Evolutionary conservation across 345 rosid species (phyloP), one percentile per base, ranked within the genome.

Genomic region (Camelina neglecta): DNA sequence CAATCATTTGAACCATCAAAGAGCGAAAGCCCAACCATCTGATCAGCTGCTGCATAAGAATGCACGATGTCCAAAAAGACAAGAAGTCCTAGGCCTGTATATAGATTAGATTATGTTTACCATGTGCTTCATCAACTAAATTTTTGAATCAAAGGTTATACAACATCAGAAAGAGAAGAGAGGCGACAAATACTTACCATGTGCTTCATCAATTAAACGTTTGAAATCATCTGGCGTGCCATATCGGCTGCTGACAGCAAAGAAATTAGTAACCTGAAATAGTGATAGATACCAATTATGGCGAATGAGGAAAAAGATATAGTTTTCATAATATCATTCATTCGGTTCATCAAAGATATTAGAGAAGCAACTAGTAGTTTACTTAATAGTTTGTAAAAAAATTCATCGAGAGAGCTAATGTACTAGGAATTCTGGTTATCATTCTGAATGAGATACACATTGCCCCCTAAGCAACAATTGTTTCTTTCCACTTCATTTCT

Each of bases 201-300:
- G 98, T 50, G 98, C 98, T 83, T 89, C 97, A 75, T 94, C 98
- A 71, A 92, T 87, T 85, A 94, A 87, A 67, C 75, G 84, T 81
- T 94, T 94, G 86, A 94, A 92, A 79, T 94, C 97, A 81, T 94
- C 97, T 47, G 98, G 98, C 20, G 89, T 94, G 72, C 98, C 98
- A 84, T 69, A 94, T 68, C 98, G 85, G 85, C 95, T 92, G 85
- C 97, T 90, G 64, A 82, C 97, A 55, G 98, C 97, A 78, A 63
- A 94, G 69, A 89, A 83, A 65, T 94, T 94, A 54, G 97, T 92
- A 79, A 94, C 96, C 98, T 91, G 88, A 65, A 71, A 75, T 39
- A 53, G 23, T 31, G 53, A 62, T 53, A 21, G 36, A 57, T 49
- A 71, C 23, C 26, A 71, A 57, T 24, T 26, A 77, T 58, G n/a